phyloP scores from a whole-genome alignment of 345 rosid species.

The Citrus glauca region DNA sequence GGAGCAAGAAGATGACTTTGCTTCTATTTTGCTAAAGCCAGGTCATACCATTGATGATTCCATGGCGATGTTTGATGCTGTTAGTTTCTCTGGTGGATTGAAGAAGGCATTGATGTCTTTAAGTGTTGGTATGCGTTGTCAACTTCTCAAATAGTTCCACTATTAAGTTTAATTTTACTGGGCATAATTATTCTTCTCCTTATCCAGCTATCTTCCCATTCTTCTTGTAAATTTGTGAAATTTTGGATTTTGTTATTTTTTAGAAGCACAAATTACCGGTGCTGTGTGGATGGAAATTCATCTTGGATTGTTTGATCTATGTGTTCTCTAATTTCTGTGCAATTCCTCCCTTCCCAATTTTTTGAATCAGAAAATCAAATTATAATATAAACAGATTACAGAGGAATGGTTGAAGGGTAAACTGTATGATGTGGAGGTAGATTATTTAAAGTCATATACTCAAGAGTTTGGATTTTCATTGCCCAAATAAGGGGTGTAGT shows the following conservation, averaged over 20 bases:
- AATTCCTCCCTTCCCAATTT: neutral
- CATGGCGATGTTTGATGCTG: conserved; percentile 71
- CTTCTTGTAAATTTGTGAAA: neutral
- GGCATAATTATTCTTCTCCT: neutral
- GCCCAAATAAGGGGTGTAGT: neutral
- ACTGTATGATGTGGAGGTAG: neutral
- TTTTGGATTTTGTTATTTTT: neutral
- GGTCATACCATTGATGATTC: conserved; percentile 87
- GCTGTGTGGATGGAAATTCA: neutral
- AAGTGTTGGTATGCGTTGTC: conserved; percentile 59
- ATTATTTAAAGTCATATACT: neutral
- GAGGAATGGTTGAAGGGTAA: neutral
- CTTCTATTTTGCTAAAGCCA: conserved; percentile 53
- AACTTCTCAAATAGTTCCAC: neutral
- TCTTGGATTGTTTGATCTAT: neutral
- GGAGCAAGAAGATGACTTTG: conserved; percentile 52
- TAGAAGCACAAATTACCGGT: neutral
- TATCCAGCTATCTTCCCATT: neutral
- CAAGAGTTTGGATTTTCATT: conserved; percentile 3
- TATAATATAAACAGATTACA: neutral
- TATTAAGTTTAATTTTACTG: neutral
- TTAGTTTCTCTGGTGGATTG: conserved; percentile 60
- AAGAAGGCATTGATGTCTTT: conserved; percentile 78
- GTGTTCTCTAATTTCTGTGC: neutral
- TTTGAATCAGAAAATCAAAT: neutral